Percentiles rank a stretch among this genome's conserved stretches.
Conservation (phyloP, 208 protist genomes). For the Acanthamoeba triangularis region DNA sequence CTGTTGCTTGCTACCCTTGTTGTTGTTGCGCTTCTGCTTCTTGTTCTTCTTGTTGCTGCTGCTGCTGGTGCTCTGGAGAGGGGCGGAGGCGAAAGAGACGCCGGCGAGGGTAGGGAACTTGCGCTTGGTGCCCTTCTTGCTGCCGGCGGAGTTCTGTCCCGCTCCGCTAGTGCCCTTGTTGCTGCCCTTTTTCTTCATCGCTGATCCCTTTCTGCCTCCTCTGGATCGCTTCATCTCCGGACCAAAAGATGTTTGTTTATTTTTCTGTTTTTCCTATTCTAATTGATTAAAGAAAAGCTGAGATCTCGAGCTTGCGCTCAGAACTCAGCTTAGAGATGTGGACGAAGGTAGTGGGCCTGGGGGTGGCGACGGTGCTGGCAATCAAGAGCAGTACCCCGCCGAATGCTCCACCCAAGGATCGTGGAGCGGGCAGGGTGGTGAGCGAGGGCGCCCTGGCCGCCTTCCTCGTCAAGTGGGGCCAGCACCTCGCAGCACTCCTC, state of each 20-base stretch:
- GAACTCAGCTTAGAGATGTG: neutral
- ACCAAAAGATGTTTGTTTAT: too few species aligned
- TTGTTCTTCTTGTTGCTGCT: neutral
- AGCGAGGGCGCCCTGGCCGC: neutral
- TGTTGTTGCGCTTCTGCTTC: neutral
- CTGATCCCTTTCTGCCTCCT: too few species aligned
- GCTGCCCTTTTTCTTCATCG: neutral
- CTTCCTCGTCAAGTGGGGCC: neutral
- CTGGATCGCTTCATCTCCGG: too few species aligned
- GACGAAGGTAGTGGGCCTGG: neutral
- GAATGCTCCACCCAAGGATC: neutral
- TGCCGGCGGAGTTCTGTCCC: neutral
- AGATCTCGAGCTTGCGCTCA: too few species aligned
- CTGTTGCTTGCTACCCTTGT: neutral
- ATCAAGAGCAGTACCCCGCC: slow-evolving; percentile 8
- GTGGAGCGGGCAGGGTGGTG: neutral
- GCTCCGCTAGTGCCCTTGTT: neutral
- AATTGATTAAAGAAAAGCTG: too few species aligned
- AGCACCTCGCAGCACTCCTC: neutral
- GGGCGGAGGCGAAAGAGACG: neutral
- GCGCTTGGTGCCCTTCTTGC: neutral
- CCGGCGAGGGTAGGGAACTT: neutral
- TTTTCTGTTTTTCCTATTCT: too few species aligned
- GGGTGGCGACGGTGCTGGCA: neutral
- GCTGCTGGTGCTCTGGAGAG: neutral